Base-by-base conservation (phyloP, 2,329 filamentous ascomycete species). In the Paecilomyces dactylethromorphus region DNA sequence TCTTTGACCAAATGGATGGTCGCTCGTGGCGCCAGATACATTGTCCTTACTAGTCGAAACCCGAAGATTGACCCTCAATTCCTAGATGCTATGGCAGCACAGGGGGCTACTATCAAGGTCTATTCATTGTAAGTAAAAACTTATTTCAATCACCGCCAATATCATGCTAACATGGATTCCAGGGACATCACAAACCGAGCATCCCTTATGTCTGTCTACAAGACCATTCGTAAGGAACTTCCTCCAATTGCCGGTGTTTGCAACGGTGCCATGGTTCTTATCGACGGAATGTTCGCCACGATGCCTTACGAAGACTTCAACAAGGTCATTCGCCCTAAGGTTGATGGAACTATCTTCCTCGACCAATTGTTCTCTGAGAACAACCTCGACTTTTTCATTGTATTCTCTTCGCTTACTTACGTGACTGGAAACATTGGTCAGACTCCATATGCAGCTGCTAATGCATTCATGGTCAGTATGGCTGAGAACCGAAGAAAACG, bases 381-480 rank as follows among this genome's bases (percentile, higher is more conserved):
- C 6, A 39, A 59, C 4, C 58, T 68, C 3, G 66, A 68, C 24
- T 68, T 66, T 51, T 68, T 81, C 63, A 65, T 81, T 11, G 62
- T 76, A 24, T 73, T 79, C 49, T 76, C 73, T 0, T 80, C 78
- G 0, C 59, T 74, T 1, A 60, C 70, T 4, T 65, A 56, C 3
- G 65, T 77, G 0, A 64, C 69, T 0, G 78, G 78, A 0, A 74
- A 74, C 53, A 54, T 58, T 1, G 76, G 75, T 1, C 78, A 79
- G 57, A 62, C 65, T 8, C 69, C 64, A 22, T 80, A 80, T 55
- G 62, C 66, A 1, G 74, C 76, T 3, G 74, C 71, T 2, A 77
- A 77, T 60, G 56, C 63, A 10, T 79, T 73, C 61, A 76, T 78
- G 71, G 60, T 59, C 1, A 66, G n/a, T 56, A 58, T 70, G 33